These are phyloP conservation scores for Leishmania amazonensis DNA, from an alignment of 208 protist species.

Conservation along the genomic window DNA sequence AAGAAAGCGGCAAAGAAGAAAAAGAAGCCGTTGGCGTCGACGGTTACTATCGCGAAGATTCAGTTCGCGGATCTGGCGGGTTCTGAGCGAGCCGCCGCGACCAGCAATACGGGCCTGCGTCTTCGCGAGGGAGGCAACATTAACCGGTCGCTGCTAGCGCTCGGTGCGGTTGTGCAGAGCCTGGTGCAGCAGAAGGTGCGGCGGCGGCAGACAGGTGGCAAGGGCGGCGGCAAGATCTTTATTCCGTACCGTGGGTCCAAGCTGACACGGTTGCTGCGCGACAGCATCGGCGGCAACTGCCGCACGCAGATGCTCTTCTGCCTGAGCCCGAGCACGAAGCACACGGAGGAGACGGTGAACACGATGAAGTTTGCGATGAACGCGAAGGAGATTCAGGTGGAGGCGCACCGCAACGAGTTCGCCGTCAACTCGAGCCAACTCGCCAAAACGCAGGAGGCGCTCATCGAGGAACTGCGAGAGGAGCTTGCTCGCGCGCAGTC, in stretches of 20 bases:
- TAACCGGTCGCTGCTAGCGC: conserved; percentile 93
- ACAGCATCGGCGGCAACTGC: conserved; percentile 84
- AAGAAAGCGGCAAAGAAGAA: neutral
- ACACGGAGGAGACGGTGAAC: conserved; percentile 81
- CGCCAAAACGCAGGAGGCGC: conserved; percentile 60
- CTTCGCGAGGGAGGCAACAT: conserved; percentile 95
- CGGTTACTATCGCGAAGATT: conserved; percentile 74
- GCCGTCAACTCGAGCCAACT: conserved; percentile 55
- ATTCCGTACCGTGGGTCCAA: conserved; percentile 88
- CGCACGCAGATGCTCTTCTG: conserved; percentile 83
- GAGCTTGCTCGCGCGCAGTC: conserved; percentile 51
- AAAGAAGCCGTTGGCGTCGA: neutral
- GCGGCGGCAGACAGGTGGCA: conserved; percentile 20
- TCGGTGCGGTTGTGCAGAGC: conserved; percentile 93
- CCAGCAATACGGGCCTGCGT: conserved; percentile 77
- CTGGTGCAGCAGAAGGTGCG: conserved; percentile 51
- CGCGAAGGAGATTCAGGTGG: conserved; percentile 76
- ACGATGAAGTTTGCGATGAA: conserved; percentile 89
- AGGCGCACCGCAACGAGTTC: conserved; percentile 73
- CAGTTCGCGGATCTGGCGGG: conserved; percentile 90
- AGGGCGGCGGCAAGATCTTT: conserved; percentile 36
- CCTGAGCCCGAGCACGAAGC: conserved; percentile 59
- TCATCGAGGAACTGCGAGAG: conserved; percentile 78
- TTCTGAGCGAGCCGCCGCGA: conserved; percentile 85
- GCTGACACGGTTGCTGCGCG: conserved; percentile 78